Evolutionary conservation across 2,329 filamentous ascomycete species (phyloP).

Genomic region (Eutypella sp.): DNA sequence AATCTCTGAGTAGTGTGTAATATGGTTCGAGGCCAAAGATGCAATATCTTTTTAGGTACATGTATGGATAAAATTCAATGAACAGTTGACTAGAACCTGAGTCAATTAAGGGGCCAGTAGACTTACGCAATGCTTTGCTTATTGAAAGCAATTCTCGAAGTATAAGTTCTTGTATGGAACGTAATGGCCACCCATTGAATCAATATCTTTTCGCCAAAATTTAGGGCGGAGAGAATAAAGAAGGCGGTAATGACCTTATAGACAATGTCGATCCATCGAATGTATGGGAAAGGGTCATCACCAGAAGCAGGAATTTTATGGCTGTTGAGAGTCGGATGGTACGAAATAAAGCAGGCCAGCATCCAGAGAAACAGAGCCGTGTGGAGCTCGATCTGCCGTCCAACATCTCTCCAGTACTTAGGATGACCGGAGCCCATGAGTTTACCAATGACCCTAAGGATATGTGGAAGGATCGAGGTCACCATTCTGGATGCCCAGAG

Average conservation of each 20-base stretch:
- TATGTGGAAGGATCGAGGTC: conserved; percentile 44
- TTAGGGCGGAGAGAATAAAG: conserved; percentile 75
- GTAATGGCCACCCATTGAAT: conserved; percentile 93
- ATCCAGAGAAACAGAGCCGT: conserved; percentile 89
- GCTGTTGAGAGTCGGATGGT: conserved; percentile 71
- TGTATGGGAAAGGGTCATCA: conserved; percentile 45
- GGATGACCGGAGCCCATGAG: conserved; percentile 75
- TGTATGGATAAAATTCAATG: neutral
- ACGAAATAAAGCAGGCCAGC: conserved; percentile 80
- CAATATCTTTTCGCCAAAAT: conserved; percentile 86
- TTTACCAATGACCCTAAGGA: conserved; percentile 54
- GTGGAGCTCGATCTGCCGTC: conserved; percentile 77
- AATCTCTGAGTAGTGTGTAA: neutral
- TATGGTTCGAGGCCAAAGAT: neutral
- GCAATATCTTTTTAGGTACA: neutral
- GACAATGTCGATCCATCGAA: conserved; percentile 68
- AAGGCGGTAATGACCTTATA: conserved; percentile 83
- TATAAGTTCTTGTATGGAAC: conserved; percentile 87
- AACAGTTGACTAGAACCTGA: neutral
- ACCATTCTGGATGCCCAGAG: conserved; percentile 69
- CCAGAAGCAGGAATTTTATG: conserved; percentile 37
- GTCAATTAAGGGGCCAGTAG: conserved; percentile 35
- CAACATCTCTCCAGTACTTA: conserved; percentile 92
- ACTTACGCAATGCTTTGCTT: conserved; percentile 71
- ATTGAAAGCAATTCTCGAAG: conserved; percentile 85